phyloP scores from a whole-genome alignment of 2,329 filamentous ascomycete genomes.

The Colletotrichum ledebouriae region DNA sequence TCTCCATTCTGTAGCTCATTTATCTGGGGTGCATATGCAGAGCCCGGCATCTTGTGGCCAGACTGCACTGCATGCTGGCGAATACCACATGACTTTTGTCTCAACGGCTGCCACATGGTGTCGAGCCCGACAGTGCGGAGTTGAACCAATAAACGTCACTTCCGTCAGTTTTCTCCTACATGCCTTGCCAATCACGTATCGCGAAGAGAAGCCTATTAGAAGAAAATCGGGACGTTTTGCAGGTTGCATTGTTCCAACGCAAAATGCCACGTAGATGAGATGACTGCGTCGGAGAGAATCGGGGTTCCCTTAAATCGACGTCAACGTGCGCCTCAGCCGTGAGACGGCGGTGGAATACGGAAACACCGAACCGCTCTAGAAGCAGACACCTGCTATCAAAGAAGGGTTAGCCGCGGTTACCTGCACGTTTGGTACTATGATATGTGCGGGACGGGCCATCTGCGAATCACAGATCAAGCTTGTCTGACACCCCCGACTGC shows the following conservation, averaged over 20 bases:
- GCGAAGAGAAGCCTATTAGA: neutral
- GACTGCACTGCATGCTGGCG: neutral
- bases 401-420: too few species aligned
- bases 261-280: constrained; percentile 17
- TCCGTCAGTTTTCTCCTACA: neutral
- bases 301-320: constrained; percentile 8
- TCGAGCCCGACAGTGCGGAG: constrained; percentile 24
- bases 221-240: constrained; percentile 1
- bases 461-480: too few species aligned
- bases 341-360: too few species aligned
- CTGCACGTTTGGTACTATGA: too few species aligned
- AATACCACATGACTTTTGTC: neutral
- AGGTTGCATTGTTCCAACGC: neutral
- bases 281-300: constrained; percentile 7
- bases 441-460: too few species aligned
- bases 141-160: neutral
- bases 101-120: constrained; percentile 12
- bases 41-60: neutral
- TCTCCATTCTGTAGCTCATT: constrained; percentile 8
- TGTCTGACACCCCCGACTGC: too few species aligned
- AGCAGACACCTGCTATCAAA: too few species aligned
- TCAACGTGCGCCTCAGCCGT: neutral
- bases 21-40: constrained; percentile 24
- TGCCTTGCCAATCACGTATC: neutral
- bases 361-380: too few species aligned